Conservation (phyloP, 768 basidiomycete species). For the Steccherinum ochraceum region DNA sequence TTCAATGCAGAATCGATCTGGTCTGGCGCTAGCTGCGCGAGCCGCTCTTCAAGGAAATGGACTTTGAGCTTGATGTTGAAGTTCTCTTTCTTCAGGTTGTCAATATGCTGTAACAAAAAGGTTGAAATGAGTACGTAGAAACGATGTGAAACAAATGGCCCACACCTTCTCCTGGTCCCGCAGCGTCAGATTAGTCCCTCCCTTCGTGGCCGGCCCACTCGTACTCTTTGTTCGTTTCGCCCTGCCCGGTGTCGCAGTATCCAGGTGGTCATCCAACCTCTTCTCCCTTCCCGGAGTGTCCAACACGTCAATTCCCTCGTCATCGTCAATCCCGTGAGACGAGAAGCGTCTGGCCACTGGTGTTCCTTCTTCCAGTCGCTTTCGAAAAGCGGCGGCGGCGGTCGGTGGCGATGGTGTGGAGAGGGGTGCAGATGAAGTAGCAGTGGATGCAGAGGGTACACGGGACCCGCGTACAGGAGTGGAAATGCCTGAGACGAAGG, state of each 20-base stretch:
- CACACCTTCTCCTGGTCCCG: conserved; percentile 93
- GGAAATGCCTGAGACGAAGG: conserved; percentile 46
- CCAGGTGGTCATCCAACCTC: conserved; percentile 15
- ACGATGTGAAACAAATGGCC: no score
- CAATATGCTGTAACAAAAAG: conserved; percentile 66
- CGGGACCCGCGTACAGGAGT: conserved; percentile 42
- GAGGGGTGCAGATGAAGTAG: conserved; percentile 42
- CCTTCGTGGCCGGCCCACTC: conserved; percentile 14
- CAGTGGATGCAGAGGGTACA: conserved; percentile 46
- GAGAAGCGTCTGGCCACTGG: conserved; percentile 34
- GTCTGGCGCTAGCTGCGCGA: conserved; percentile 85
- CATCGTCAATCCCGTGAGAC: conserved; percentile 26
- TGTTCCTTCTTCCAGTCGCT: conserved; percentile 34
- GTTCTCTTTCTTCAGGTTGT: conserved; percentile 94
- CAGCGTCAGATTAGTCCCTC: conserved; percentile 55
- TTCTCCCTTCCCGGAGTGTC: conserved; percentile 49
- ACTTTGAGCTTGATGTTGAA: conserved; percentile 95
- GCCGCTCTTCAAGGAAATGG: conserved; percentile 90
- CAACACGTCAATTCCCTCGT: conserved; percentile 36
- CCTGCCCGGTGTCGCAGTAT: conserved; percentile 12
- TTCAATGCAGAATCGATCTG: conserved; percentile 89
- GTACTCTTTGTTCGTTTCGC: conserved; percentile 14
- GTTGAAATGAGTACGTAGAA: neutral
- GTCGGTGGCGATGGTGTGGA: conserved; percentile 45
- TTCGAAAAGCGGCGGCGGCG: conserved; percentile 25